phyloP scores from a whole-genome alignment of 129 eudicot genomes.

The Artemisia tridentata region DNA sequence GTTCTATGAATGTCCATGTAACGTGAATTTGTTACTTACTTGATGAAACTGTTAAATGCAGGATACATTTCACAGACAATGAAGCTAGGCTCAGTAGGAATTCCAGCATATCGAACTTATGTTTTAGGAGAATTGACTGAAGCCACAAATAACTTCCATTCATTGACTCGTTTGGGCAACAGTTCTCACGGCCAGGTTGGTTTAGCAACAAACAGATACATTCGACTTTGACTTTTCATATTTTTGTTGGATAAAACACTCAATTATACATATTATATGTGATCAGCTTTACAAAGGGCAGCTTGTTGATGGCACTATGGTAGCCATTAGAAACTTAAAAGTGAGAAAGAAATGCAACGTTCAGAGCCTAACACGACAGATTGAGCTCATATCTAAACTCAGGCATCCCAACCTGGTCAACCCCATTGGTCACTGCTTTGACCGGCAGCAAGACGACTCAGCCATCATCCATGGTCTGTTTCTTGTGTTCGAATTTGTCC shows the following conservation, averaged over 20 bases:
- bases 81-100: slow-evolving; percentile 57
- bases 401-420: slow-evolving; percentile 58
- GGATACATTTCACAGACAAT: slow-evolving; percentile 67
- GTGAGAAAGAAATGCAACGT: slow-evolving; percentile 44
- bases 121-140: slow-evolving; percentile 57
- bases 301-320: slow-evolving; percentile 51
- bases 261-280: slow-evolving; percentile 2
- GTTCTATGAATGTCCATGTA: too few species aligned
- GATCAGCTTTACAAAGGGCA: slow-evolving; percentile 63
- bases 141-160: slow-evolving; percentile 61
- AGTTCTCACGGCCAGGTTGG: slow-evolving; percentile 56
- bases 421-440: slow-evolving; percentile 71
- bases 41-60: slow-evolving; percentile 17
- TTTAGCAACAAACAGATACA: neutral
- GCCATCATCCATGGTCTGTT: slow-evolving; percentile 32
- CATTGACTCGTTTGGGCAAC: slow-evolving; percentile 34
- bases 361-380: slow-evolving; percentile 45
- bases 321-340: slow-evolving; percentile 58
- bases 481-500: slow-evolving; percentile 56
- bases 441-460: slow-evolving; percentile 51
- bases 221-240: too few species aligned
- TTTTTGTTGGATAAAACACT: neutral
- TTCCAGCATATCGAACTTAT: slow-evolving; percentile 54
- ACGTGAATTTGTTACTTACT: neutral
- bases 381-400: slow-evolving; percentile 57